A percentile compares a stretch with the other conserved stretches of the same genome.
phyloP scores from a whole-genome alignment of 2,329 filamentous ascomycete species.

The Cercospora janseana region DNA sequence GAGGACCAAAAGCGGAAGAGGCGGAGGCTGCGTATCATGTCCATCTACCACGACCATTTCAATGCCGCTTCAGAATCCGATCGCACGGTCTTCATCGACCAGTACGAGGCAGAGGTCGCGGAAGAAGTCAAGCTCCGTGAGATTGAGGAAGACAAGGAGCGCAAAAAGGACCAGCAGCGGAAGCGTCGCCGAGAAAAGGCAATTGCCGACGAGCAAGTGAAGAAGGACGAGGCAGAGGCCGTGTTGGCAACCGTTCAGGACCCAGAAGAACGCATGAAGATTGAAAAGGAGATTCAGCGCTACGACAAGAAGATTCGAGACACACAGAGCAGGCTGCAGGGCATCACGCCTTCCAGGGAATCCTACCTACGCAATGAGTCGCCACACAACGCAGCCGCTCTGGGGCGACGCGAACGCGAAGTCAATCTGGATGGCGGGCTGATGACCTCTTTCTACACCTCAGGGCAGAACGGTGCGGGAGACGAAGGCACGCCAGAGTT shows the following conservation, averaged over 20 bases:
- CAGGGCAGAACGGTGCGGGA: conserved; percentile 20
- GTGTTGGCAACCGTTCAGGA: conserved; percentile 76
- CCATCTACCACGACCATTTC: conserved; percentile 60
- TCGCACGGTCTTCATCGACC: conserved; percentile 71
- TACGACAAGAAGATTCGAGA: conserved; percentile 90
- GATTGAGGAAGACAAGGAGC: conserved; percentile 91
- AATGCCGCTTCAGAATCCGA: conserved; percentile 67
- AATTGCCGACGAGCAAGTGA: conserved; percentile 80
- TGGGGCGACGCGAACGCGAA: conserved; percentile 47
- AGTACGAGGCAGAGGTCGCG: conserved; percentile 76
- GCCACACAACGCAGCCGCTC: conserved; percentile 43
- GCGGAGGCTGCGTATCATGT: conserved; percentile 56
- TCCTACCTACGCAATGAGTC: conserved; percentile 60
- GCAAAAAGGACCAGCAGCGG: conserved; percentile 99
- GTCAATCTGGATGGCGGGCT: conserved; percentile 79
- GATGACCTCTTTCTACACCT: conserved; percentile 73
- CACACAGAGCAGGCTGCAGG: conserved; percentile 81
- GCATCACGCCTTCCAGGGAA: conserved; percentile 73
- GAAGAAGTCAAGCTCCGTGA: conserved; percentile 87
- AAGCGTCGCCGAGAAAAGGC: conserved; percentile 94
- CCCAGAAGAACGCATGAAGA: conserved; percentile 75
- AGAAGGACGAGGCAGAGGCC: conserved; percentile 75
- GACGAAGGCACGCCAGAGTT: conserved; percentile 36
- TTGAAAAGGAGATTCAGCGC: conserved; percentile 80
- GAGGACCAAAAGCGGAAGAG: conserved; percentile 68